These are phyloP conservation scores for Zygnema cylindricum DNA, from an alignment of 139 green algal genomes.

Conservation along the genomic window DNA sequence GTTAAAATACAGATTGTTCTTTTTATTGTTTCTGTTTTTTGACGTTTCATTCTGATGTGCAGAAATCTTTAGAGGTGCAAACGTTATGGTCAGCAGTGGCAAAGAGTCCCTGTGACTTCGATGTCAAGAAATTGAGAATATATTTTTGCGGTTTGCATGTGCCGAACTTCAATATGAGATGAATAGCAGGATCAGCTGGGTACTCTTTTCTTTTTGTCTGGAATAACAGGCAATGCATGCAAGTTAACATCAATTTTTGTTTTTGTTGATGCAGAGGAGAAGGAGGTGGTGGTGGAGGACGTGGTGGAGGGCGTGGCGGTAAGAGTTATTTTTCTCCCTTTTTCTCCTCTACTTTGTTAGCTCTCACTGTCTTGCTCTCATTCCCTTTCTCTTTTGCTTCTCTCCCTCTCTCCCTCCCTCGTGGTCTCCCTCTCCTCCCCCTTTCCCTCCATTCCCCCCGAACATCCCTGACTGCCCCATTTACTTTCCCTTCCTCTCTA, in stretches of 20 bases:
- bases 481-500: background rate
- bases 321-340: background rate
- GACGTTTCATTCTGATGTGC: no score
- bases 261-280: background rate
- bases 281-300: background rate
- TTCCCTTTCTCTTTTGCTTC: conserved; percentile 4
- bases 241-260: background rate
- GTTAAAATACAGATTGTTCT: no score
- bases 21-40: no score
- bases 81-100: no score
- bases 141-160: background rate
- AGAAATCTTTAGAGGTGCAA: no score
- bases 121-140: no score
- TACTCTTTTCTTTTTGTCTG: background rate
- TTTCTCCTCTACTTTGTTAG: background rate
- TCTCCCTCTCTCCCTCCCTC: background rate
- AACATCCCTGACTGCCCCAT: background rate
- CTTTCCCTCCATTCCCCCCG: background rate
- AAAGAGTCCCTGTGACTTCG: no score
- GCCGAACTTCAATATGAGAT: conserved; percentile 11
- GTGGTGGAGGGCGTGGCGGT: conserved; percentile 6
- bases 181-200: background rate
- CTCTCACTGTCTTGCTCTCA: conserved; percentile 40
- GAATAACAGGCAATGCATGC: background rate
- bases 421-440: background rate